phyloP scores from a whole-genome alignment of 768 basidiomycete species.

The Termitomyces sp. region DNA sequence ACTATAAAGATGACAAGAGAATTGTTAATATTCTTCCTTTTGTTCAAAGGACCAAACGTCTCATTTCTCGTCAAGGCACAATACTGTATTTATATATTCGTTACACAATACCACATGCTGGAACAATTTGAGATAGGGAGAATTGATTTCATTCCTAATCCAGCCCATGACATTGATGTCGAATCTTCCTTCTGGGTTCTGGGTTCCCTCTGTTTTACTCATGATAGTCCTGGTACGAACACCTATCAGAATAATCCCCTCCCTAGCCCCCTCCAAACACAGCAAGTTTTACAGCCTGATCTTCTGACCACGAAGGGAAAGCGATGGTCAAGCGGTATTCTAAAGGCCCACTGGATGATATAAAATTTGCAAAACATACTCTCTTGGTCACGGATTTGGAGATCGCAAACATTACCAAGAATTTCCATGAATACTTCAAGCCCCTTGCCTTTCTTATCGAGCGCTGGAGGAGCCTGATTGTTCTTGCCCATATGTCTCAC shows the following conservation, averaged over 20 bases:
- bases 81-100: neutral
- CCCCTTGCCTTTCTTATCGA: neutral
- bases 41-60: neutral
- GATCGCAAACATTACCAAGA: neutral
- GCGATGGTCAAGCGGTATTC: too few species aligned
- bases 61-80: neutral
- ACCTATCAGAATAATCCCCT: neutral
- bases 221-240: neutral
- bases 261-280: neutral
- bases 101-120: too few species aligned
- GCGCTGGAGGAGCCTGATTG: neutral
- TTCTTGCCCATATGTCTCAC: neutral
- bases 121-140: too few species aligned
- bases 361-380: neutral
- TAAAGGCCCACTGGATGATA: too few species aligned
- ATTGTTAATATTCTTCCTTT: too few species aligned
- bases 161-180: neutral
- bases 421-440: neutral
- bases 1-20: too few species aligned
- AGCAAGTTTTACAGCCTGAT: neutral
- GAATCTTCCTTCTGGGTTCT: neutral
- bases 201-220: neutral
- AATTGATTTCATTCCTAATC: neutral
- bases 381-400: neutral
- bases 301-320: too few species aligned